Evolutionary conservation across 2,329 filamentous ascomycete genomes (phyloP), one percentile per base, ranked within the genome.

Genomic region (Grosmannia clavigera): DNA sequence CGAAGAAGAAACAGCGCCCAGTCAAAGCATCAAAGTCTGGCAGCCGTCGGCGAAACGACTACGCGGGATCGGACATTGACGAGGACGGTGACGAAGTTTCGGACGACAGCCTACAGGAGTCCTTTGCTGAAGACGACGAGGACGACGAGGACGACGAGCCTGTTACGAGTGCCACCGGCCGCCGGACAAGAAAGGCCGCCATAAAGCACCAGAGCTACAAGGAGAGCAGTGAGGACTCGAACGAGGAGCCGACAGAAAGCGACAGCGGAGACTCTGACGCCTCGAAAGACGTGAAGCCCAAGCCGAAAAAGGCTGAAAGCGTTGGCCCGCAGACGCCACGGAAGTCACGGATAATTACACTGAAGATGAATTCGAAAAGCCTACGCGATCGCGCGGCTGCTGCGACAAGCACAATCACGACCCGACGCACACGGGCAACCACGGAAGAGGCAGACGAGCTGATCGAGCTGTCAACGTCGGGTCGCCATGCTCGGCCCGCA

Each of bases 1-100:
- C 62, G 56, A 70, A 69, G 62, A 76, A 75, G 64, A 70, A 73
- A 65, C 70, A 70, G 35, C 72, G 71, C 58, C 67, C 69, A 46
- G 58, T 63, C 48, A 72, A 68, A 51, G 5, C 25, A 5, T 35
- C 54, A 11, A 58, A 59, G 9, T 25, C 57, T 3, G 58, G 65
- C 10, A 61, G 68, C 58, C 64, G 65, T 59, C 56, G 55, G 12
- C 57, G 59, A 65, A 61, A 67, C 58, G 75, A 70, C 63, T 86
- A 86, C 64, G 68, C 73, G 58, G 83, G 81, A 11, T 85, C 82
- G 2, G 83, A 86, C 64, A 83, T 86, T 57, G 81, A 83, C 5
- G 81, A 83, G 31, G 81, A 83, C 59, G 80, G 83, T 59, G 79
- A 83, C 5, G 76, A 80, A 38, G 66, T 80, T 31, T 79, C 77